A percentile compares a stretch with the other conserved stretches of the same genome.
These are phyloP conservation scores for Arachis monticola DNA, from an alignment of 331 rosid species.

Conservation along the genomic window DNA sequence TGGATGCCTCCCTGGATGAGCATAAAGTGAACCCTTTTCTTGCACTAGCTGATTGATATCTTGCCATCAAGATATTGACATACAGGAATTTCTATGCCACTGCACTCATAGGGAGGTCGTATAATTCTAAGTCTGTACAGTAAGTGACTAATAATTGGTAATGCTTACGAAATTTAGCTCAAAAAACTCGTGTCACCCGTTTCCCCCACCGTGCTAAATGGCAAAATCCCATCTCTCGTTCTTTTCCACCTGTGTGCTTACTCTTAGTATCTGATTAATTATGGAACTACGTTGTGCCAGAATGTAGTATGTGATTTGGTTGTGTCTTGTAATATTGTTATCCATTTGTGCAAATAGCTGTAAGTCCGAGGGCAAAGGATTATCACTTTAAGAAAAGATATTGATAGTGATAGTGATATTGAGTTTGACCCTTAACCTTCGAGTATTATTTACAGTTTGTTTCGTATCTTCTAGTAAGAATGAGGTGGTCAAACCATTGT, in stretches of 20 bases:
- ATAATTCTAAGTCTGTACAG: conserved; percentile 16
- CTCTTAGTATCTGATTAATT: conserved; percentile 17
- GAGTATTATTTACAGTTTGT: conserved; percentile 17
- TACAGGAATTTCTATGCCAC: conserved; percentile 19
- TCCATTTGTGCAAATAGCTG: conserved; percentile 2
- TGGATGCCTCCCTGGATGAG: background rate
- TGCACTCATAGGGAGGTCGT: background rate
- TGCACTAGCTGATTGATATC: conserved; percentile 1
- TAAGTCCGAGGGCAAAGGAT: background rate
- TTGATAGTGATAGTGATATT: background rate
- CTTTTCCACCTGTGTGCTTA: background rate
- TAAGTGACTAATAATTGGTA: conserved; percentile 1
- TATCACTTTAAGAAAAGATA: background rate
- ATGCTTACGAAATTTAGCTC: conserved; percentile 4
- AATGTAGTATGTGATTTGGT: background rate
- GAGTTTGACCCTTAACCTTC: conserved; percentile 6
- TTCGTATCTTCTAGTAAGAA: conserved; percentile 13
- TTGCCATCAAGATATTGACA: background rate
- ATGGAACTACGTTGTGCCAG: conserved; percentile 6
- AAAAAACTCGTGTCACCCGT: background rate
- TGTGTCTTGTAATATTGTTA: background rate
- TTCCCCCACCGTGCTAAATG: too few relatives aligned
- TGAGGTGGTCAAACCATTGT: background rate
- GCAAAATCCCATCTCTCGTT: too few relatives aligned
- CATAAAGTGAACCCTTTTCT: background rate